Conservation (phyloP, 805 yeast genomes). For the Barnettozyma salicaria region DNA sequence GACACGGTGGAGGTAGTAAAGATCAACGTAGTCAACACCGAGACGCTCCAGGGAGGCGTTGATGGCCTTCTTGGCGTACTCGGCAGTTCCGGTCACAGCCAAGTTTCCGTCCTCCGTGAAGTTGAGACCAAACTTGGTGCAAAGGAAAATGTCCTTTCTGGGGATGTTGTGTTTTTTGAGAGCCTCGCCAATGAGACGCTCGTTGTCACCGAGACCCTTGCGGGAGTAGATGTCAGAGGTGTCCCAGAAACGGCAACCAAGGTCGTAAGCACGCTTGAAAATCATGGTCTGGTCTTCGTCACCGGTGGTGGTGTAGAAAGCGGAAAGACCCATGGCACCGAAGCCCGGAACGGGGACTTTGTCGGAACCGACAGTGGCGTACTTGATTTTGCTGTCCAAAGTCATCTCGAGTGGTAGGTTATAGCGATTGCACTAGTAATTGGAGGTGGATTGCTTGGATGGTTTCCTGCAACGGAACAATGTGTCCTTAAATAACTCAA, state of each 20-base stretch:
- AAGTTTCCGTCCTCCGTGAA: slow-evolving; percentile 11
- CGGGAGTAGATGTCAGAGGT: slow-evolving; percentile 45
- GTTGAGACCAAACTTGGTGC: slow-evolving; percentile 40
- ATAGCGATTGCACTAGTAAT: no score
- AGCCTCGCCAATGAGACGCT: slow-evolving; percentile 45
- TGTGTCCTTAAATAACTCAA: no score
- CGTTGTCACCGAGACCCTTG: slow-evolving; percentile 44
- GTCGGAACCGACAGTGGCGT: no score
- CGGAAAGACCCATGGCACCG: not conserved
- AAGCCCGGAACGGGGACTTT: no score
- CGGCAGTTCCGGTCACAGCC: not conserved
- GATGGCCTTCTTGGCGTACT: slow-evolving; percentile 26
- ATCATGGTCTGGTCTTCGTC: slow-evolving; percentile 42
- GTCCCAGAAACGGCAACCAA: slow-evolving; percentile 43
- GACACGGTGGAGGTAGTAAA: slow-evolving; percentile 48
- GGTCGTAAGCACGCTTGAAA: slow-evolving; percentile 40
- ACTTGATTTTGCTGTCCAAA: no score
- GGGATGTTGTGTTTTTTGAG: slow-evolving; percentile 43
- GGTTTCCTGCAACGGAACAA: no score
- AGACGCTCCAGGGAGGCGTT: slow-evolving; percentile 35
- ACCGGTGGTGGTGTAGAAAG: slow-evolving; percentile 23
- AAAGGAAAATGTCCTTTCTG: slow-evolving; percentile 47
- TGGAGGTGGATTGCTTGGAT: no score
- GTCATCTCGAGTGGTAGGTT: no score
- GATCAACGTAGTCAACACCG: slow-evolving; percentile 39